Evolutionary conservation across 306 rosid genomes (phyloP).

Genomic region (Canavalia ensiformis): DNA sequence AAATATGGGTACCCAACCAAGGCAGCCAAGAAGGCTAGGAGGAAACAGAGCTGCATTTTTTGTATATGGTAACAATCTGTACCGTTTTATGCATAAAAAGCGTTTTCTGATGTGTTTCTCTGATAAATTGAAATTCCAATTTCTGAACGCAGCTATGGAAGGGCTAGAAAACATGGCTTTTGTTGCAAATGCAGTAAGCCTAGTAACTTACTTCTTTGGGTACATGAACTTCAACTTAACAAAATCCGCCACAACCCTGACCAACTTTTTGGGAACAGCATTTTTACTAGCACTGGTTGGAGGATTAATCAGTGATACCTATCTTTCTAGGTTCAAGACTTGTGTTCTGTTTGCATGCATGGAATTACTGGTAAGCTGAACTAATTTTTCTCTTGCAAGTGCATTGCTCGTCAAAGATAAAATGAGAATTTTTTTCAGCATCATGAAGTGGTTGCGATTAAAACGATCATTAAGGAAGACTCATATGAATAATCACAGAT

Average conservation of each 20-base stretch:
- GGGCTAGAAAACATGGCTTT: conserved; percentile 91
- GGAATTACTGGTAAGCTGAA: conserved; percentile 66
- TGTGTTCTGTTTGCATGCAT: conserved; percentile 64
- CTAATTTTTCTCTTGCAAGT: neutral
- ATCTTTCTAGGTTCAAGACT: conserved; percentile 77
- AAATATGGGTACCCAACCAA: conserved; percentile 47
- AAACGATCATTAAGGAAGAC: neutral
- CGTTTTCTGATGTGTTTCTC: neutral
- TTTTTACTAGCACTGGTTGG: conserved; percentile 75
- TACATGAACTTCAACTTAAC: conserved; percentile 81
- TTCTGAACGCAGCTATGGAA: conserved; percentile 65
- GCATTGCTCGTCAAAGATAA: neutral
- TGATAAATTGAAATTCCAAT: conserved; percentile 18
- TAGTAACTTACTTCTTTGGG: conserved; percentile 78
- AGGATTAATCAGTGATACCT: conserved; percentile 78
- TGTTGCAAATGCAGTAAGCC: conserved; percentile 66
- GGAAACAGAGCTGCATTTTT: conserved; percentile 75
- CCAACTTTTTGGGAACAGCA: conserved; percentile 85
- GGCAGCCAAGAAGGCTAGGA: conserved; percentile 56
- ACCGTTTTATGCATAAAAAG: conserved; percentile 4
- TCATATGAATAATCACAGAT: neutral
- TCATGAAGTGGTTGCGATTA: conserved; percentile 10
- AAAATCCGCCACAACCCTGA: conserved; percentile 75
- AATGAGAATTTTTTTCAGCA: neutral
- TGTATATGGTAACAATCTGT: conserved; percentile 63